Conservation (phyloP, 2,329 filamentous ascomycete genomes). For the Phialophora verrucosa region DNA sequence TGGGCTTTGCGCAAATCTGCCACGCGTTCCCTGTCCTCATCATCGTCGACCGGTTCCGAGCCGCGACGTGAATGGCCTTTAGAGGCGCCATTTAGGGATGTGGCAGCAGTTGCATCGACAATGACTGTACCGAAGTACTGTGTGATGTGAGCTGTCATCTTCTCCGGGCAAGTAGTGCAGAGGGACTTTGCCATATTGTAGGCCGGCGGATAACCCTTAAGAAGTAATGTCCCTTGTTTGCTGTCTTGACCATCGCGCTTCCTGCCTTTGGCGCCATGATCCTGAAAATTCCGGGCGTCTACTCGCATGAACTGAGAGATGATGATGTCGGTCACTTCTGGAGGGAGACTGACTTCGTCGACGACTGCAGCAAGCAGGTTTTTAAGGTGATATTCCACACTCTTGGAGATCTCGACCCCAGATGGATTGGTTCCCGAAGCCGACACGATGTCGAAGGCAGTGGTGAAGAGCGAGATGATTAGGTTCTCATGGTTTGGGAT, state of each 20-base stretch:
- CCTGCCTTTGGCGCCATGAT: constrained; percentile 64
- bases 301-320: constrained; percentile 94
- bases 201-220: constrained; percentile 86
- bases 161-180: constrained; percentile 85
- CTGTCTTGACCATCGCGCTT: constrained; percentile 65
- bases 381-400: constrained; percentile 91
- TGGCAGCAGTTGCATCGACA: constrained; percentile 71
- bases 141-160: constrained; percentile 92
- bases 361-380: constrained; percentile 82
- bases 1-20: constrained; percentile 90
- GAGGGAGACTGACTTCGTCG: constrained; percentile 82
- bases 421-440: constrained; percentile 73
- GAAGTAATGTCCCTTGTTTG: constrained; percentile 80
- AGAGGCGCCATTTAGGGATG: constrained; percentile 45
- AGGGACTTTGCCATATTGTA: constrained; percentile 97
- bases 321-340: constrained; percentile 86
- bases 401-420: constrained; percentile 85
- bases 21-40: constrained; percentile 80
- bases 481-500: constrained; percentile 81
- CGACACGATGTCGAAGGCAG: constrained; percentile 90
- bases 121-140: constrained; percentile 98
- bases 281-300: constrained; percentile 65
- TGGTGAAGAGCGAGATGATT: constrained; percentile 79
- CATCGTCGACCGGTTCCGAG: constrained; percentile 65
- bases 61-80: constrained; percentile 51